Evolutionary conservation across 306 rosid species (phyloP).

Genomic region (cucumber (Cucumis sativus)): Cucumber_9930_V3 NC_026657.2:38660501-38661000

Average conservation of each 20-base stretch:
- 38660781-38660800: neutral
- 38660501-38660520: neutral
- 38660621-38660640: neutral
- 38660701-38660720: neutral
- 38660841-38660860: neutral
- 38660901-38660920: neutral
- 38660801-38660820: neutral
- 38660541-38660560: neutral
- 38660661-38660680: neutral
- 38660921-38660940: neutral
- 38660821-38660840: neutral
- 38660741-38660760: neutral
- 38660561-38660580: neutral
- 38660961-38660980: conserved; percentile 49
- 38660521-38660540: neutral
- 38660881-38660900: neutral
- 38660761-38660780: neutral
- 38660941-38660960: neutral
- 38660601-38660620: neutral
- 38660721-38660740: neutral
- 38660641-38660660: neutral
- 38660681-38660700: neutral
- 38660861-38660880: too few species aligned
- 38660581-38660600: neutral
- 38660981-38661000: conserved; percentile 57